Evolutionary conservation across 208 protist genomes (phyloP).

Genomic region (Wallacemonas sp.): DNA sequence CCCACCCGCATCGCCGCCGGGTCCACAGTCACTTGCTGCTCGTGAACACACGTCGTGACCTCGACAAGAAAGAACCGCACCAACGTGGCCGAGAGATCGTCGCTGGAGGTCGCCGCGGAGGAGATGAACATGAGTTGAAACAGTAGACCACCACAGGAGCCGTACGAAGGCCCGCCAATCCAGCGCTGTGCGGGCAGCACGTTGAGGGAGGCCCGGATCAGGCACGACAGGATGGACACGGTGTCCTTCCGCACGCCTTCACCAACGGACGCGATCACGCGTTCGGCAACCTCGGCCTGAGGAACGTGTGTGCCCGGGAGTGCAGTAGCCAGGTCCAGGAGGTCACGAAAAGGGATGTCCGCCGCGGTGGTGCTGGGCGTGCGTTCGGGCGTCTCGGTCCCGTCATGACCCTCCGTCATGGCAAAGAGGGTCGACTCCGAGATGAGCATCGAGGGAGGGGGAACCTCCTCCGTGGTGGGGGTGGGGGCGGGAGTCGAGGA

Average conservation of each 20-base stretch:
- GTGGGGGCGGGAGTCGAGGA: background rate
- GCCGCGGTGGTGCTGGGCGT: background rate
- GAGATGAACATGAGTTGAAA: constrained; percentile 79
- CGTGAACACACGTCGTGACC: constrained; percentile 50
- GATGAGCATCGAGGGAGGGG: background rate
- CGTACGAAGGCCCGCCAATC: constrained; percentile 64
- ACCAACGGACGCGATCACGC: constrained; percentile 21
- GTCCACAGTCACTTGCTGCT: constrained; percentile 23
- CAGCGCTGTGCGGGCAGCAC: constrained; percentile 43
- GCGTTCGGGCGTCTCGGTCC: background rate
- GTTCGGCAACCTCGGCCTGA: constrained; percentile 16
- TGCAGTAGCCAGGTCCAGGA: background rate
- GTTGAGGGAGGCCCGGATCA: constrained; percentile 64
- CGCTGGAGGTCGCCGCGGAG: constrained; percentile 38
- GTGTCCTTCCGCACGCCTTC: constrained; percentile 46
- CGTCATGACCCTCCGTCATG: background rate
- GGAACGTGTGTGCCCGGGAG: constrained; percentile 7
- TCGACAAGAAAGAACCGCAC: constrained; percentile 68
- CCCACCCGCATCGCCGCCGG: background rate
- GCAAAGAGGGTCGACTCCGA: background rate
- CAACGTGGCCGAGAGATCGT: constrained; percentile 53
- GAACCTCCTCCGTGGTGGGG: background rate
- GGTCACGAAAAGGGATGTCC: no score
- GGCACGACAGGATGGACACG: constrained; percentile 44
- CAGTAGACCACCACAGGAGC: constrained; percentile 74